A percentile compares a stretch with the other conserved stretches of the same genome.
phyloP scores from a whole-genome alignment of 2,329 filamentous ascomycete genomes.

The Herpotrichia juniperi region DNA sequence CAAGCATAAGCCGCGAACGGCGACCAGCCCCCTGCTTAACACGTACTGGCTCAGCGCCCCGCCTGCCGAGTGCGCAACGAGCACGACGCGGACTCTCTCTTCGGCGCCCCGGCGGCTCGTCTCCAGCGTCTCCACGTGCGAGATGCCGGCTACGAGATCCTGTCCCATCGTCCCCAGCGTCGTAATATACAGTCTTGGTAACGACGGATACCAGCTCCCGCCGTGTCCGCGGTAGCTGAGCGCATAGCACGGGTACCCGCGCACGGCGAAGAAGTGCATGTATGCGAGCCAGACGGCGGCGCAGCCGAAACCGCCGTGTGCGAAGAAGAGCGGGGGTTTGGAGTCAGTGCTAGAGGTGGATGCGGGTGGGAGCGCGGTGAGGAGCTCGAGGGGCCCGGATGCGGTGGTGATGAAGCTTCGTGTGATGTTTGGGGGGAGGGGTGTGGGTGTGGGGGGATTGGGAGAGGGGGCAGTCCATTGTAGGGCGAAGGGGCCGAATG shows the following conservation, averaged over 20 bases:
- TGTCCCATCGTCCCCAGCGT: slow-evolving; percentile 50
- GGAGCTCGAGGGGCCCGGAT: slow-evolving; percentile 56
- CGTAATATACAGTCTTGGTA: slow-evolving; percentile 55
- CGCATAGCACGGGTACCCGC: slow-evolving; percentile 58
- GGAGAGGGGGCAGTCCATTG: slow-evolving; percentile 32
- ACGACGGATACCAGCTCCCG: slow-evolving; percentile 58
- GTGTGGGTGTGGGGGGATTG: slow-evolving; percentile 29
- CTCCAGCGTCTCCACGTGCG: slow-evolving; percentile 38
- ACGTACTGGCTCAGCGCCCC: slow-evolving; percentile 59
- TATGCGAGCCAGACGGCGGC: slow-evolving; percentile 61
- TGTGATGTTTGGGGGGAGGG: slow-evolving; percentile 51
- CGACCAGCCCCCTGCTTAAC: slow-evolving; percentile 49
- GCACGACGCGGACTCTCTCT: slow-evolving; percentile 44
- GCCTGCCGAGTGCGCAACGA: slow-evolving; percentile 60
- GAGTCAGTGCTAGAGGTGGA: neutral
- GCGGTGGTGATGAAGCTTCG: slow-evolving; percentile 54
- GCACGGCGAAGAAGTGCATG: slow-evolving; percentile 55
- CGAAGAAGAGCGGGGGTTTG: slow-evolving; percentile 55
- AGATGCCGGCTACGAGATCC: slow-evolving; percentile 53
- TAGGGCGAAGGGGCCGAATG: slow-evolving; percentile 36
- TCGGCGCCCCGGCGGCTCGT: slow-evolving; percentile 24
- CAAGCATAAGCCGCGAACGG: slow-evolving; percentile 54
- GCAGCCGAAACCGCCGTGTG: slow-evolving; percentile 61
- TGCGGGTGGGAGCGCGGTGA: slow-evolving; percentile 47
- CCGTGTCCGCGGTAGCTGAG: slow-evolving; percentile 61